Conservation (phyloP, 495 filamentous ascomycete genomes). For the Penicillium salamii region DNA sequence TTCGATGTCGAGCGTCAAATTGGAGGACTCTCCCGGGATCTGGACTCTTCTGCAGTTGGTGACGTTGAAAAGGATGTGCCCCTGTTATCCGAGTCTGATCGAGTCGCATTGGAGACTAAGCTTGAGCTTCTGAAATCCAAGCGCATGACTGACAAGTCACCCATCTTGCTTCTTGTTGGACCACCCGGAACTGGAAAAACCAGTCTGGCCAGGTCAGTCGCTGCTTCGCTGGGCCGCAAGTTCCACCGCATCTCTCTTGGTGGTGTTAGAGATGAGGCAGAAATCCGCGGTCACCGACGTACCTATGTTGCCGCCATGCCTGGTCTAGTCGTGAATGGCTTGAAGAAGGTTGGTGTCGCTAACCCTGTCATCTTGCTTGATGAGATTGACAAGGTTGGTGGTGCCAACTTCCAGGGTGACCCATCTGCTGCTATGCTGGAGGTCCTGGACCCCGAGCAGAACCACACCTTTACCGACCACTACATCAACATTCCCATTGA, state of each 20-base stretch:
- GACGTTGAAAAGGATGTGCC: constrained; percentile 40
- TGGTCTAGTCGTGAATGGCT: constrained; percentile 85
- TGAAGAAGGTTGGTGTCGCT: constrained; percentile 93
- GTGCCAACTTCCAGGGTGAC: constrained; percentile 90
- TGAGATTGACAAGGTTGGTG: constrained; percentile 97
- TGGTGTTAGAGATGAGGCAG: constrained; percentile 93
- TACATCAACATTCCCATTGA: constrained; percentile 97
- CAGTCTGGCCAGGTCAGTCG: constrained; percentile 89
- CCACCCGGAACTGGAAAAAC: constrained; percentile 98
- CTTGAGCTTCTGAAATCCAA: constrained; percentile 68
- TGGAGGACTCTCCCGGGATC: constrained; percentile 59
- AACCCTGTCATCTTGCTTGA: constrained; percentile 97
- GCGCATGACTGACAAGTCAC: constrained; percentile 87
- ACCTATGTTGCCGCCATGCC: constrained; percentile 99
- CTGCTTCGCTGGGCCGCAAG: constrained; percentile 85
- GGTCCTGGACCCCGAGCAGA: constrained; percentile 97
- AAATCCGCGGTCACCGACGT: constrained; percentile 91
- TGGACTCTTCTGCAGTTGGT: constrained; percentile 42
- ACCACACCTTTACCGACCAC: constrained; percentile 90
- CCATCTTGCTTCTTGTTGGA: constrained; percentile 89
- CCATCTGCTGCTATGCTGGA: constrained; percentile 99
- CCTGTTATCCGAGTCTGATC: constrained; percentile 38
- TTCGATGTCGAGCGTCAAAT: constrained; percentile 75
- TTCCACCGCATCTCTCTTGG: constrained; percentile 98
- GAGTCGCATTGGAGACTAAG: constrained; percentile 52